Evolutionary conservation across 345 rosid species (phyloP).

Genomic region (Gynandropsis gynandra): DNA sequence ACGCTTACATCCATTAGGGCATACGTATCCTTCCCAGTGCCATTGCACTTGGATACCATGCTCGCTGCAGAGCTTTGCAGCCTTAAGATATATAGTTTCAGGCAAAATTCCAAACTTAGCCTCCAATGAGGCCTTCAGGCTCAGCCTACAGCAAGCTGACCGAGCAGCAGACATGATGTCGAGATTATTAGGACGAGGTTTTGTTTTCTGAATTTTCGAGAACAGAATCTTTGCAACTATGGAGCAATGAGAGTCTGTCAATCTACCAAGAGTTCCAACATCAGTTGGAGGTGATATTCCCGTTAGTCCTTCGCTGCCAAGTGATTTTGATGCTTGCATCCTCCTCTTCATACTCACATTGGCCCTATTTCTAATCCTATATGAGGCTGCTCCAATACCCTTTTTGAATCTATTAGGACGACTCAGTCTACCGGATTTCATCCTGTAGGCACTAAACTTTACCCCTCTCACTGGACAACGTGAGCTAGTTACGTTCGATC

Average conservation of each 20-base stretch:
- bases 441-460: constrained; percentile 57
- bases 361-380: constrained; percentile 64
- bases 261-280: constrained; percentile 35
- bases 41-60: constrained; percentile 73
- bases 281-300: constrained; percentile 29
- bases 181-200: constrained; percentile 74
- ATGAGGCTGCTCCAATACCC: constrained; percentile 68
- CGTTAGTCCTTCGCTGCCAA: constrained; percentile 27
- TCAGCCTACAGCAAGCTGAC: constrained; percentile 77
- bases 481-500: constrained; percentile 43
- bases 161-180: constrained; percentile 78
- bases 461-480: constrained; percentile 62
- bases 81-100: constrained; percentile 70
- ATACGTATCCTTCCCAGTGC: constrained; percentile 71
- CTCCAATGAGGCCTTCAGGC: constrained; percentile 70
- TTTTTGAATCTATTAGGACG: constrained; percentile 76
- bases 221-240: constrained; percentile 59
- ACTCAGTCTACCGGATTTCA: constrained; percentile 90
- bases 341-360: constrained; percentile 61
- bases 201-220: constrained; percentile 64
- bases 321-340: constrained; percentile 59
- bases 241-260: constrained; percentile 60
- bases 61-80: constrained; percentile 93
- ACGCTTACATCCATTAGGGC: constrained; percentile 74
- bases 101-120: constrained; percentile 68